Evolutionary conservation across 106 monocot species (phyloP).

Genomic region (Platanthera guangdongensis): DNA sequence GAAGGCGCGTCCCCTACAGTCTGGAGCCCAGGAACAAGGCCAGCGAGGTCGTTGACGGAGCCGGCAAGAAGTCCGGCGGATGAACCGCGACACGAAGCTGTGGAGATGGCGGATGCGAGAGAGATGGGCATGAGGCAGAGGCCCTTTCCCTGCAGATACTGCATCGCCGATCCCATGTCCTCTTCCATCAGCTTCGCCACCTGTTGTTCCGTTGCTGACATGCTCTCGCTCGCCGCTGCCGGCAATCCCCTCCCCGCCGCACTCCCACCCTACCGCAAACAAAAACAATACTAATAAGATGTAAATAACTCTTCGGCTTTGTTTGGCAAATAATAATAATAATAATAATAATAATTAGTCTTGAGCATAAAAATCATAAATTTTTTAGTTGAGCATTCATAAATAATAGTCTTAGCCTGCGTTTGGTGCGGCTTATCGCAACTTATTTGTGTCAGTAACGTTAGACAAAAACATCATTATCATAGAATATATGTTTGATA

Average conservation of each 20-base stretch:
- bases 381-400: too few species aligned
- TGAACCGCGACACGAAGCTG: conserved; percentile 35
- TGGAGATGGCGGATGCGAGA: conserved; percentile 79
- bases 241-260: conserved; percentile 7
- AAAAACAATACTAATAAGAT: neutral
- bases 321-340: too few species aligned
- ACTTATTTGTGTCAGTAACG: too few species aligned
- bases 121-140: conserved; percentile 95
- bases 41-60: neutral
- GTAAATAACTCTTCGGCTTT: too few species aligned
- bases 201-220: conserved; percentile 67
- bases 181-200: conserved; percentile 90
- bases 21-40: neutral
- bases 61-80: neutral
- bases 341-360: too few species aligned
- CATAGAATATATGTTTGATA: too few species aligned
- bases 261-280: conserved; percentile 3
- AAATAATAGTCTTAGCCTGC: too few species aligned
- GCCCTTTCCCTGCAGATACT: conserved; percentile 85
- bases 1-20: conserved; percentile 25
- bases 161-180: conserved; percentile 93
- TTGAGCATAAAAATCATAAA: too few species aligned
- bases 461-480: too few species aligned
- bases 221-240: conserved; percentile 18
- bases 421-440: too few species aligned